Evolutionary conservation across 2,329 filamentous ascomycete genomes (phyloP).

Genomic region (Didymella keratinophila): DNA sequence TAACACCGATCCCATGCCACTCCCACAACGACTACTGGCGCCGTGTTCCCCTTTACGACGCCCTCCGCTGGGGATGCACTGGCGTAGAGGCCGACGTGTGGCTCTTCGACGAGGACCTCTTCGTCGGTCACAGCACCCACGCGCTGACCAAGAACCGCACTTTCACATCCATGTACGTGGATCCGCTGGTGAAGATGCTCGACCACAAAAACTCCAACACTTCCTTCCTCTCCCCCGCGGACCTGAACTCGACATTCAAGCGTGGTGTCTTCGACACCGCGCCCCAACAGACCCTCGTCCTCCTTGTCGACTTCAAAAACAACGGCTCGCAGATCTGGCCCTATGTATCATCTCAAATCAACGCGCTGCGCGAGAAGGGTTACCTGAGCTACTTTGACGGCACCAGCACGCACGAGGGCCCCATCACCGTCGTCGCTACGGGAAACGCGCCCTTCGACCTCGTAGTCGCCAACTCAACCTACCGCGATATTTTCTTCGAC

Average conservation of each 20-base stretch:
- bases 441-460: slow-evolving; percentile 61
- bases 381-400: slow-evolving; percentile 63
- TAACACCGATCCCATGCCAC: slow-evolving; percentile 61
- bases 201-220: slow-evolving; percentile 58
- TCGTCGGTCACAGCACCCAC: slow-evolving; percentile 61
- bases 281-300: slow-evolving; percentile 58
- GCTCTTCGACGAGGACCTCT: slow-evolving; percentile 62
- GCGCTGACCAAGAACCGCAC: slow-evolving; percentile 58
- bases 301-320: slow-evolving; percentile 62
- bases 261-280: slow-evolving; percentile 62
- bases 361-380: slow-evolving; percentile 56
- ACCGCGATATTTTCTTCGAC: slow-evolving; percentile 65
- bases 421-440: slow-evolving; percentile 63
- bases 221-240: slow-evolving; percentile 38
- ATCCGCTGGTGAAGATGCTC: slow-evolving; percentile 60
- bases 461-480: slow-evolving; percentile 56
- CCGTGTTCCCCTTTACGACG: slow-evolving; percentile 62
- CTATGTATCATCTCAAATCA: slow-evolving; percentile 52
- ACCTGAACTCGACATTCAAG: slow-evolving; percentile 30
- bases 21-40: slow-evolving; percentile 69
- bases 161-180: slow-evolving; percentile 61
- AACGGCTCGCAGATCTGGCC: slow-evolving; percentile 49
- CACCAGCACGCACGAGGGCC: slow-evolving; percentile 49
- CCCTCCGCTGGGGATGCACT: slow-evolving; percentile 62
- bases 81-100: slow-evolving; percentile 67